Percentiles rank a stretch among this genome's conserved stretches.
Evolutionary conservation across 306 rosid genomes (phyloP).

Genomic region (Aeschynomene evenia): DNA sequence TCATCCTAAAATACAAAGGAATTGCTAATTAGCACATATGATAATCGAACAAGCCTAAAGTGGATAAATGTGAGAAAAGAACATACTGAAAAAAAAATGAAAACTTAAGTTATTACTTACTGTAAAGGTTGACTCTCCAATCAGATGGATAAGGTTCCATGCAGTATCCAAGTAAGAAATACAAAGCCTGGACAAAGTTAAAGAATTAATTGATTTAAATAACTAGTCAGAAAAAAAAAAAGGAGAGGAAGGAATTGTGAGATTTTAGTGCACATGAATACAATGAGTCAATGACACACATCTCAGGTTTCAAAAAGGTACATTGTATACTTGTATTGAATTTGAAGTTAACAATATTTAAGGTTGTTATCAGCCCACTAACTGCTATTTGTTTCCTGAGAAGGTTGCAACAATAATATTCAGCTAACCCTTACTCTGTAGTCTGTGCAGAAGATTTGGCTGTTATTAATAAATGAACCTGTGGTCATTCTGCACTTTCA

Average conservation of each 20-base stretch:
- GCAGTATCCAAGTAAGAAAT: conserved; percentile 56
- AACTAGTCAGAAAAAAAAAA: background rate
- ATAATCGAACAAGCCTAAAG: conserved; percentile 16
- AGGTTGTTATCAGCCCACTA: background rate
- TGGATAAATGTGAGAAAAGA: background rate
- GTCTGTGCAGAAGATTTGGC: background rate
- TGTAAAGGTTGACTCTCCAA: conserved; percentile 54
- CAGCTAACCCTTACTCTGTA: background rate
- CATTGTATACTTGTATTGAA: background rate
- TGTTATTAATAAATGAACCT: background rate
- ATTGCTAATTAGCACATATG: background rate
- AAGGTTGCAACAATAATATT: background rate
- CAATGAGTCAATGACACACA: background rate
- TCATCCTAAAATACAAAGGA: conserved; percentile 60
- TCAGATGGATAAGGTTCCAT: conserved; percentile 63
- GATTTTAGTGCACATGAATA: background rate
- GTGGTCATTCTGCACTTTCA: conserved; percentile 18
- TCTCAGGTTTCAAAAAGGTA: conserved; percentile 1
- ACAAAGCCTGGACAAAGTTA: conserved; percentile 52
- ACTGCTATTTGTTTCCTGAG: background rate
- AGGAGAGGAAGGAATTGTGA: background rate
- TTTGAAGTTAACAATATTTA: conserved; percentile 10
- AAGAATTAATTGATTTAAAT: background rate
- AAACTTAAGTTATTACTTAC: conserved; percentile 48
- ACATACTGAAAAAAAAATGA: background rate